These are phyloP conservation scores for Trichophyton equinum DNA, from an alignment of 2,329 filamentous ascomycete species.

Conservation along the genomic window DNA sequence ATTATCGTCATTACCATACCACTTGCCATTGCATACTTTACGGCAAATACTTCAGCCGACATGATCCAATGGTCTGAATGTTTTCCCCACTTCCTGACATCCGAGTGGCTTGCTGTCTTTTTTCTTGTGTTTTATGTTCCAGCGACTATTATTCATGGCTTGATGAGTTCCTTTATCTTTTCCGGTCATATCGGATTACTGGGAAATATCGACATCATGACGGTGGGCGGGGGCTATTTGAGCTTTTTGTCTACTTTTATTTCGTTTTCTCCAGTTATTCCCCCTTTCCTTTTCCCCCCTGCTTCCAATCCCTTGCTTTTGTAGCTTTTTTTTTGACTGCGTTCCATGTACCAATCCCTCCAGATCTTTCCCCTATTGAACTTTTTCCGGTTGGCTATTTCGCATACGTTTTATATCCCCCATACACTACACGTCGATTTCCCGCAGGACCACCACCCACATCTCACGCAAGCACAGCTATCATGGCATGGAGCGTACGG, in stretches of 20 bases:
- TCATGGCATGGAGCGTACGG: background rate
- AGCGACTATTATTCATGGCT: conserved; percentile 1
- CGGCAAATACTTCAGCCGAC: background rate
- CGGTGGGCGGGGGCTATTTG: conserved; percentile 2
- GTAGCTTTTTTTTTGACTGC: background rate
- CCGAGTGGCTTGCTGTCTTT: conserved; percentile 10
- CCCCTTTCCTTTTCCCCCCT: background rate
- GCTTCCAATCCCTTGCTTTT: background rate
- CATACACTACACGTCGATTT: background rate
- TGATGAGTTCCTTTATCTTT: conserved; percentile 4
- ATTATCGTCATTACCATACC: conserved; percentile 14
- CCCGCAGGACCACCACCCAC: background rate
- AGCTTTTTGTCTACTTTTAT: background rate
- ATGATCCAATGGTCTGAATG: background rate
- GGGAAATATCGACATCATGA: conserved; percentile 2
- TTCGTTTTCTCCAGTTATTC: background rate
- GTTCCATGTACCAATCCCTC: background rate
- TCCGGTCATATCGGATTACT: conserved; percentile 1
- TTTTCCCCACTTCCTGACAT: conserved; percentile 8
- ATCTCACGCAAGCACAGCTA: background rate
- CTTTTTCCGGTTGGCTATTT: background rate
- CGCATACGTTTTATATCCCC: conserved; percentile 1
- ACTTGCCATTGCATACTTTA: conserved; percentile 7
- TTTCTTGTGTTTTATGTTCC: conserved; percentile 3
- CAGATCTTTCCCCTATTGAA: background rate